Percentiles rank a stretch among this genome's conserved stretches.
phyloP scores from a whole-genome alignment of 192 early-diverging fungal genomes.

The Backusella westeae region DNA sequence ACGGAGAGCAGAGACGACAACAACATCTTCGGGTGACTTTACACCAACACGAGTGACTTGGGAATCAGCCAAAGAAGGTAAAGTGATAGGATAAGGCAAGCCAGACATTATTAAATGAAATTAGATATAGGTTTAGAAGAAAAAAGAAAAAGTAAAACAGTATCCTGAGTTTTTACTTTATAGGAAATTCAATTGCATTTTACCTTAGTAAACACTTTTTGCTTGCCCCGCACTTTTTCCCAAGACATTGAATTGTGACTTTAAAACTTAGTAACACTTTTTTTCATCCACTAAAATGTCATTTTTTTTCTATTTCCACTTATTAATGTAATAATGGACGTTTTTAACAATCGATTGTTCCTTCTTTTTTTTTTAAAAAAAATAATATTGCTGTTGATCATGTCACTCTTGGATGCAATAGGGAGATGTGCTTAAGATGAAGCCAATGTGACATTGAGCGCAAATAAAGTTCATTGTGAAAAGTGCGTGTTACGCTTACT shows the following conservation, averaged over 20 bases:
- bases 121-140: neutral
- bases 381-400: neutral
- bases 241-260: neutral
- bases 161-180: neutral
- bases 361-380: too few relatives aligned
- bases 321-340: too few relatives aligned
- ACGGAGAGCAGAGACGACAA: constrained; percentile 77
- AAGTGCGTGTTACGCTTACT: too few relatives aligned
- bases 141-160: neutral
- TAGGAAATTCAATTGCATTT: neutral
- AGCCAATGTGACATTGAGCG: too few relatives aligned
- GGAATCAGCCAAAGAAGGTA: constrained; percentile 18
- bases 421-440: too few relatives aligned
- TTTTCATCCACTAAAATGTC: neutral
- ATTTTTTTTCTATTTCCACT: neutral
- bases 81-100: constrained; percentile 26
- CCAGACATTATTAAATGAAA: constrained; percentile 7
- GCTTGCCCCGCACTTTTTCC: constrained; percentile 1
- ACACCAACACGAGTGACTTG: constrained; percentile 35
- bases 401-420: neutral
- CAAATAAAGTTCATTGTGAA: too few relatives aligned
- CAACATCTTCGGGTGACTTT: constrained; percentile 82
- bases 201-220: neutral
- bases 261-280: neutral
- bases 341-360: too few relatives aligned